Base-by-base conservation (phyloP, 441 rosid species). In the Eutrema salsugineum region DNA sequence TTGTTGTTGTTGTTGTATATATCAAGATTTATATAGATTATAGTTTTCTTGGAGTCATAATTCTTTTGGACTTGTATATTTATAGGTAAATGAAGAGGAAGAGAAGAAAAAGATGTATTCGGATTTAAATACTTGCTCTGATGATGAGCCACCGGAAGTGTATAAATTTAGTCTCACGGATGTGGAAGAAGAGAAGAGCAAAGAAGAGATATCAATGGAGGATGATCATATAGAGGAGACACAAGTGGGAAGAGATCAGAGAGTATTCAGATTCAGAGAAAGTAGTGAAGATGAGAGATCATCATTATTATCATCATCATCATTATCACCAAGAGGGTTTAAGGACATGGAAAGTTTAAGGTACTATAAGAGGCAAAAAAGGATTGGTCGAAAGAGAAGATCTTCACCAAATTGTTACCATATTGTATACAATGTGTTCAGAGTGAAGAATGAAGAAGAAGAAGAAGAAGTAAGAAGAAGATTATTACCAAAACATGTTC, bases 241-340 rank as follows among this genome's bases (percentile, higher is more conserved):
- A 16, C 22, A 64, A 64, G 71, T 32, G 15, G 67, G 65, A 27
- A 58, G 81, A 75, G 94, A 94, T 56, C 86, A 83, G 47, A 83
- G 93, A 67, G 57, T 82, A 11, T 87, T 92, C 84, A 90, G 82
- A 83, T 90, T 92, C 85, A 50, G 30, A 79, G 74, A 65, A 81
- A 77, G 70, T 79, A 79, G 40, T 47, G 24, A 73, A 70, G 66
- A 83, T 66, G 77, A 83, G 75, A 77, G 58, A 62, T 51, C 63
- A 33, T 68, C 72, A 46, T 15, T 24, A 42, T 40, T 47, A 51
- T 49, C 57, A 22, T 48, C 5, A 42, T 27, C 56, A 33, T 48
- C 5, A 28, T 22, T 28, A 19, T 30, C 54, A 72, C 57, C 71
- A 39, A 83, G 78, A 14, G 72, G 83, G 50, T 71, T 71, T 58